Percentiles rank a stretch among this genome's conserved stretches.
phyloP scores from a whole-genome alignment of 2,329 filamentous ascomycete genomes.

The Clonostachys solani region DNA sequence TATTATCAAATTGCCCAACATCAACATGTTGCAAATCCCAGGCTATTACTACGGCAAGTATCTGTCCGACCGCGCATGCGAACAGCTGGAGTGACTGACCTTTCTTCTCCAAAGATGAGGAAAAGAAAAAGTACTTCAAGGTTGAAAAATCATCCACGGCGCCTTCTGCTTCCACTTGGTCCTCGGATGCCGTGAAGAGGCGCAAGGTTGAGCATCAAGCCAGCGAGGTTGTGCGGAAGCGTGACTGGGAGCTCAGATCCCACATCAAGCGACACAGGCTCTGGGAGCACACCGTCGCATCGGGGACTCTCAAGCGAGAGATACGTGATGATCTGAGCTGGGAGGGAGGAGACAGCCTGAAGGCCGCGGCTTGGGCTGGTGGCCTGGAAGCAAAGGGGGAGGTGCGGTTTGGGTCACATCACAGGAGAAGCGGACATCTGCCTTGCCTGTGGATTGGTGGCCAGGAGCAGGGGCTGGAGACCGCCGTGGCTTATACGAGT shows the following conservation, averaged over 20 bases:
- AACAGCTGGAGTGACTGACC: not conserved
- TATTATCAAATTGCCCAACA: no score
- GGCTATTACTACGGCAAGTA: constrained; percentile 50
- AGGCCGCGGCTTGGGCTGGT: constrained; percentile 28
- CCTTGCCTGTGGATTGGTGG: constrained; percentile 32
- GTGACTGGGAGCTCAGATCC: constrained; percentile 21
- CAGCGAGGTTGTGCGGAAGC: constrained; percentile 13
- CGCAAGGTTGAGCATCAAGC: constrained; percentile 40
- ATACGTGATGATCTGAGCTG: constrained; percentile 5
- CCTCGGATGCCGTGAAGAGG: constrained; percentile 52
- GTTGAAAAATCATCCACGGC: constrained; percentile 55
- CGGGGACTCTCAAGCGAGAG: constrained; percentile 19
- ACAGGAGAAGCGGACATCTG: constrained; percentile 23
- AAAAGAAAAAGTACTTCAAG: constrained; percentile 65
- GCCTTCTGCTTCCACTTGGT: constrained; percentile 46
- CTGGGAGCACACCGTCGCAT: constrained; percentile 22
- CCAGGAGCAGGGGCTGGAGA: constrained; percentile 28
- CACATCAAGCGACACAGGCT: constrained; percentile 32
- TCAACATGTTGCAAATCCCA: constrained; percentile 37
- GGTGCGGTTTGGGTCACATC: constrained; percentile 23
- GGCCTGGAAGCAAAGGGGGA: constrained; percentile 32
- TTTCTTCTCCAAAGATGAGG: constrained; percentile 32
- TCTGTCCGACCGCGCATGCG: not conserved
- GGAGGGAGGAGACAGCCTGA: constrained; percentile 9
- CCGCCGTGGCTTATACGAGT: constrained; percentile 40